Conservation (phyloP, 2,329 filamentous ascomycete genomes). For the Cladobotryum mycophilum region DNA sequence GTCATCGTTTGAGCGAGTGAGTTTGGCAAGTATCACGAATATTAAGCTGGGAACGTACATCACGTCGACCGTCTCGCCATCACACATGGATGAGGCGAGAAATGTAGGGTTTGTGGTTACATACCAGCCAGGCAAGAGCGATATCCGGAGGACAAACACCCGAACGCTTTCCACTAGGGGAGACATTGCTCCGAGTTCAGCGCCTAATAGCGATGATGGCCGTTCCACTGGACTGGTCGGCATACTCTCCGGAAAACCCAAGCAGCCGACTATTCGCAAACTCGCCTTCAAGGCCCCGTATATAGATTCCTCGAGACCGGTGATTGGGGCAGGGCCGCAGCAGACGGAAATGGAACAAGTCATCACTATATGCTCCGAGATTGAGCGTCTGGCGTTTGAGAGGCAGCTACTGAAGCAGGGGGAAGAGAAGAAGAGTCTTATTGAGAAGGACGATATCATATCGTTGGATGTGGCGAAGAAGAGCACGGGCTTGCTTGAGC, state of each 20-base stretch:
- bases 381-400: constrained; percentile 59
- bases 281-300: constrained; percentile 53
- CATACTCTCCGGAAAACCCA: constrained; percentile 35
- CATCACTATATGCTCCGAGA: constrained; percentile 65
- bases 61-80: constrained; percentile 73
- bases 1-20: constrained; percentile 80
- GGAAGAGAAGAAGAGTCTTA: constrained; percentile 39
- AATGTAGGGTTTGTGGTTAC: constrained; percentile 81
- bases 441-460: constrained; percentile 66
- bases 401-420: constrained; percentile 36
- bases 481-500: constrained; percentile 80
- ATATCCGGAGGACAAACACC: constrained; percentile 77
- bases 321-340: constrained; percentile 41
- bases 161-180: constrained; percentile 60
- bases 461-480: constrained; percentile 77
- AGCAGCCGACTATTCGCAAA: constrained; percentile 30
- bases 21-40: constrained; percentile 63
- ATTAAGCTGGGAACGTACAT: constrained; percentile 84
- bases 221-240: constrained; percentile 31
- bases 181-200: constrained; percentile 23
- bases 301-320: constrained; percentile 46
- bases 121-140: constrained; percentile 65
- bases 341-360: constrained; percentile 52
- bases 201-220: constrained; percentile 15
- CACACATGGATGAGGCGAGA: constrained; percentile 67